phyloP scores from a whole-genome alignment of 768 basidiomycete genomes.

The Leccinum boreale region DNA sequence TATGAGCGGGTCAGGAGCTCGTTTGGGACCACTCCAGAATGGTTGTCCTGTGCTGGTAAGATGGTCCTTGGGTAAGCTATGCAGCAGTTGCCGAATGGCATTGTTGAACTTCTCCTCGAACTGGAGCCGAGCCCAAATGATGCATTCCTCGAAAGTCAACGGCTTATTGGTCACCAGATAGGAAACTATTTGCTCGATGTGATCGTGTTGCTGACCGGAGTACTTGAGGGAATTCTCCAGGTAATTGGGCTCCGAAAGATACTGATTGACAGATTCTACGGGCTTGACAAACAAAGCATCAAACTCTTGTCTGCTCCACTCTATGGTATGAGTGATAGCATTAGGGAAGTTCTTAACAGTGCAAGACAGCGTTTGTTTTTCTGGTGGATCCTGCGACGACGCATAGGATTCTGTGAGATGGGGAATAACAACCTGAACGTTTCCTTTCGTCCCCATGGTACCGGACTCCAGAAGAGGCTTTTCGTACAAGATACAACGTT shows the following conservation, averaged over 20 bases:
- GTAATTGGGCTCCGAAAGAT: constrained; percentile 95
- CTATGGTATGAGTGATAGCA: constrained; percentile 95
- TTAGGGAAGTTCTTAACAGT: constrained; percentile 99
- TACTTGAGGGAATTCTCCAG: constrained; percentile 87
- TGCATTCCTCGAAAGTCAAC: constrained; percentile 94
- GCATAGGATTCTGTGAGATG: constrained; percentile 95
- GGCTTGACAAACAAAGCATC: constrained; percentile 93
- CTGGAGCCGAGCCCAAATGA: constrained; percentile 92
- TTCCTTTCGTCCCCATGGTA: constrained; percentile 97
- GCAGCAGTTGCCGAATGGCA: constrained; percentile 87
- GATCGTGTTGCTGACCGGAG: constrained; percentile 88
- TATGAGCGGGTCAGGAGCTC: constrained; percentile 86
- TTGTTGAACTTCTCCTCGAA: constrained; percentile 95
- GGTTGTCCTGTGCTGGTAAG: constrained; percentile 89
- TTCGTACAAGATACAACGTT: constrained; percentile 93
- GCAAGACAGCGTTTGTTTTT: constrained; percentile 95
- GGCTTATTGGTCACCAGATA: constrained; percentile 93
- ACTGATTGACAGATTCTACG: constrained; percentile 89
- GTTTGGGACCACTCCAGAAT: constrained; percentile 99
- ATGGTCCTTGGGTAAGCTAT: constrained; percentile 93
- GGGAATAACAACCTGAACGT: constrained; percentile 92
- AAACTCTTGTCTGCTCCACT: constrained; percentile 96
- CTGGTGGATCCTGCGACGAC: constrained; percentile 97
- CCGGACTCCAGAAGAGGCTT: constrained; percentile 97
- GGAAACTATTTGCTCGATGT: constrained; percentile 82